Evolutionary conservation across 179 eudicot species (phyloP).

Genomic region (Dionaea muscipula): DNA sequence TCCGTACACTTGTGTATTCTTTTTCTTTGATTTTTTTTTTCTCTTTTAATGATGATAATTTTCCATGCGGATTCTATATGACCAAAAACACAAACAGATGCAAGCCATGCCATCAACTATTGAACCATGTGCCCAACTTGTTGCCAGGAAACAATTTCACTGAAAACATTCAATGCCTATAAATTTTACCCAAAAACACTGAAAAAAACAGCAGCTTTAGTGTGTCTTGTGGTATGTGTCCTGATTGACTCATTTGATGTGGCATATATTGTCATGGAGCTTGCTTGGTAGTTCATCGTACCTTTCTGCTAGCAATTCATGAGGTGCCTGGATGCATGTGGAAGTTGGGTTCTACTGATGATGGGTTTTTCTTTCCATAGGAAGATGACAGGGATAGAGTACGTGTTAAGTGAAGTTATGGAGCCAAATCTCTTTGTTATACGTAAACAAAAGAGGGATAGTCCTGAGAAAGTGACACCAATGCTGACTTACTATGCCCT

Average conservation of each 20-base stretch:
- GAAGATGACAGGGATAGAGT: constrained; percentile 83
- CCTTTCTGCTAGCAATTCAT: not conserved
- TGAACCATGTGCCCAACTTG: no score
- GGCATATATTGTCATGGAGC: no score
- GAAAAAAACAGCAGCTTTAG: not conserved
- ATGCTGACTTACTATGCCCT: constrained; percentile 77
- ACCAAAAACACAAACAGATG: no score
- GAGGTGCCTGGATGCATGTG: not conserved
- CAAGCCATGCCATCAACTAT: no score
- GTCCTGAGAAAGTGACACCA: constrained; percentile 80
- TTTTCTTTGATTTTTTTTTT: no score
- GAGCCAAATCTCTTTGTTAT: constrained; percentile 87
- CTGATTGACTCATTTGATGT: not conserved
- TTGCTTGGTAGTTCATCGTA: not conserved
- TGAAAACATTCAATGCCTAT: no score
- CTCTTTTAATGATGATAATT: no score
- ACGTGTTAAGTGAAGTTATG: constrained; percentile 58
- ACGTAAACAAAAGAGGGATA: constrained; percentile 85
- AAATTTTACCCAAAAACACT: no score
- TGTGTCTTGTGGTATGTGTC: not conserved
- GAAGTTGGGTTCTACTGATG: constrained; percentile 1
- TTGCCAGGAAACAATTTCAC: no score
- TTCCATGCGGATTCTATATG: no score
- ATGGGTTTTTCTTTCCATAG: constrained; percentile 26
- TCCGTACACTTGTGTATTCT: no score